Conservation (phyloP, 176 grass and related monocot genomes). For the Cymbopogon citratus region DNA sequence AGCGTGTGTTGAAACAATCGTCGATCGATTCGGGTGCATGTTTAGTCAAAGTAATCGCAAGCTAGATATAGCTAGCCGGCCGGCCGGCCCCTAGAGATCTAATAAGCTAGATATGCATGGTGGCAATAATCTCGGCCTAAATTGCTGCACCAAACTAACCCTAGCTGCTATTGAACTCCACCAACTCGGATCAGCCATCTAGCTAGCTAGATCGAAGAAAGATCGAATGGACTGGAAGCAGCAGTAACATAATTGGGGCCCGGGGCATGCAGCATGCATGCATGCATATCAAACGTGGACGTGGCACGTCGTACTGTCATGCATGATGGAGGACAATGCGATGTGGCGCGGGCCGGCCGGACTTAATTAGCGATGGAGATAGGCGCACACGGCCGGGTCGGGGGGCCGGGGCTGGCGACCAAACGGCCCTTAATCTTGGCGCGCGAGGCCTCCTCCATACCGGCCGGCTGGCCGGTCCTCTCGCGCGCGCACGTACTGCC, state of each 20-base stretch:
- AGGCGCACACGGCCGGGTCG: background rate
- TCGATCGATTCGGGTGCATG: background rate
- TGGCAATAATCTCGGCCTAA: slow-evolving; percentile 10
- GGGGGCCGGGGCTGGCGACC: background rate
- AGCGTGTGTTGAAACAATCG: background rate
- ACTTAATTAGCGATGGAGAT: background rate
- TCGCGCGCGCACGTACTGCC: background rate
- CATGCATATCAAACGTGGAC: background rate
- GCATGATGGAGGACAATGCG: slow-evolving; percentile 18
- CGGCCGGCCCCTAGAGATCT: background rate
- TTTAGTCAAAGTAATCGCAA: slow-evolving; percentile 24
- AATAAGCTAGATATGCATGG: background rate
- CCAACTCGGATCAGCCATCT: background rate
- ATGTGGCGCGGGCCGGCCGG: slow-evolving; percentile 5
- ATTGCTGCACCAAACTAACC: background rate
- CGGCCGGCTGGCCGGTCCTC: background rate
- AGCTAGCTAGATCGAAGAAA: background rate
- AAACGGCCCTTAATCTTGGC: background rate
- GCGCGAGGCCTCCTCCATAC: slow-evolving; percentile 16
- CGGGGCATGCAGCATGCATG: background rate
- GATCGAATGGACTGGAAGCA: background rate
- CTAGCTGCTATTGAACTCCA: background rate
- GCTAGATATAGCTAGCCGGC: background rate
- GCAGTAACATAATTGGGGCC: background rate
- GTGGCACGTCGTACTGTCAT: slow-evolving; percentile 23